Base-by-base conservation (phyloP, 768 basidiomycete genomes). In the Suillus americanus region DNA sequence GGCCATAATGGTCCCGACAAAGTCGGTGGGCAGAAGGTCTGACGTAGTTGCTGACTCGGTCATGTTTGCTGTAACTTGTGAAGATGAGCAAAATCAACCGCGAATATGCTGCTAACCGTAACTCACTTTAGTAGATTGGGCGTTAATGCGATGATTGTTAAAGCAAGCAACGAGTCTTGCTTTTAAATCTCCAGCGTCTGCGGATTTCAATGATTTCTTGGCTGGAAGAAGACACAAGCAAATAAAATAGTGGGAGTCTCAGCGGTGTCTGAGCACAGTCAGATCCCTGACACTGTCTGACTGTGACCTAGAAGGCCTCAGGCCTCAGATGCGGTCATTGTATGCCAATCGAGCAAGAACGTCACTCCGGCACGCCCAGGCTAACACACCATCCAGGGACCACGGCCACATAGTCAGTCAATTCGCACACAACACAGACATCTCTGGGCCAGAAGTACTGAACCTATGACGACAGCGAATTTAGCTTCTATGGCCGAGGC, bases 11-110 rank as follows among this genome's bases (percentile, higher is more conserved):
- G 54, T 55, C 5, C 54, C 54, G 12, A 55, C 33, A n/a, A 56
- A 38, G 55, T 37, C n/a, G 35, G 35, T 56, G 7, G 55, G 55
- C 55, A 56, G 55, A 37, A 56, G n/a, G 55, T 56, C 13, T 37
- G 55, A 56, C 35, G 3, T 38, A 14, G 13, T 16, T 37, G 35
- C 35, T 28, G 48, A 50, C 6, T 37, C n/a, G n/a, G 55, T 23
- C 55, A 56, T 38, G 35, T n/a, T 23, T 23, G 13, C 35, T 37
- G n/a, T 14, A 56, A 37, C 12, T 16, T 7, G 14, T 16, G 35
- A 37, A 14, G 20, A 37, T 37, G 28, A 37, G 16, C 23, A 14
- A 3, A 9, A 37, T 14, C 7, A 23, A 13, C n/a, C 6, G 20
- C 2, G n/a, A n/a, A 13, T 23, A 10, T 56, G 48, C 1, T 56